A percentile compares a stretch with the other conserved stretches of the same genome.
Conservation (phyloP, 2,329 filamentous ascomycete species). For the Ascochyta viciae-villosae region DNA sequence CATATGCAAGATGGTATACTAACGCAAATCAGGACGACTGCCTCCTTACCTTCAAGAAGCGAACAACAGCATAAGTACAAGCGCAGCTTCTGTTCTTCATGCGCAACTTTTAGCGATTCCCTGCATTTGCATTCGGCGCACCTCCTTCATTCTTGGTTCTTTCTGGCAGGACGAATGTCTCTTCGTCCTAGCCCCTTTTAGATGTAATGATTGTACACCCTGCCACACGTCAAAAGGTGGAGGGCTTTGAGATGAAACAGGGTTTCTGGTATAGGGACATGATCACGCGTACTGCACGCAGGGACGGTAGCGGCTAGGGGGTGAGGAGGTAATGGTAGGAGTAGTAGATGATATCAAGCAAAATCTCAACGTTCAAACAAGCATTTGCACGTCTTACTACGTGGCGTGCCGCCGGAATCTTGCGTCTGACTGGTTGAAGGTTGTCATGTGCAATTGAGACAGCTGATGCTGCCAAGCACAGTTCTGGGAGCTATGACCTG, state of each 20-base stretch:
- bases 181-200: slow-evolving; percentile 28
- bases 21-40: slow-evolving; percentile 73
- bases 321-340: slow-evolving; percentile 16
- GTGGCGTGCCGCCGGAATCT: neutral
- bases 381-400: slow-evolving; percentile 1
- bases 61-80: slow-evolving; percentile 30
- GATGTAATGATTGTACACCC: slow-evolving; percentile 39
- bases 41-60: slow-evolving; percentile 71
- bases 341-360: slow-evolving; percentile 9
- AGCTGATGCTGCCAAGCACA: slow-evolving; percentile 11
- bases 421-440: neutral
- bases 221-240: slow-evolving; percentile 19
- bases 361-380: slow-evolving; percentile 16
- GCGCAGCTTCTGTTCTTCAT: slow-evolving; percentile 20
- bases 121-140: slow-evolving; percentile 35
- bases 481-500: slow-evolving; percentile 12
- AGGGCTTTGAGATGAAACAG: slow-evolving; percentile 26
- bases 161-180: slow-evolving; percentile 23
- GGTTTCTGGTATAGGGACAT: slow-evolving; percentile 11
- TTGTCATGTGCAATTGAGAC: slow-evolving; percentile 12
- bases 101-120: slow-evolving; percentile 32
- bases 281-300: slow-evolving; percentile 14
- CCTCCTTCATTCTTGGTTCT: slow-evolving; percentile 18
- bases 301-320: slow-evolving; percentile 20
- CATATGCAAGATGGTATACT: slow-evolving; percentile 19